Base-by-base conservation (phyloP, 306 rosid genomes). In the Cucumis cinereus region DNA sequence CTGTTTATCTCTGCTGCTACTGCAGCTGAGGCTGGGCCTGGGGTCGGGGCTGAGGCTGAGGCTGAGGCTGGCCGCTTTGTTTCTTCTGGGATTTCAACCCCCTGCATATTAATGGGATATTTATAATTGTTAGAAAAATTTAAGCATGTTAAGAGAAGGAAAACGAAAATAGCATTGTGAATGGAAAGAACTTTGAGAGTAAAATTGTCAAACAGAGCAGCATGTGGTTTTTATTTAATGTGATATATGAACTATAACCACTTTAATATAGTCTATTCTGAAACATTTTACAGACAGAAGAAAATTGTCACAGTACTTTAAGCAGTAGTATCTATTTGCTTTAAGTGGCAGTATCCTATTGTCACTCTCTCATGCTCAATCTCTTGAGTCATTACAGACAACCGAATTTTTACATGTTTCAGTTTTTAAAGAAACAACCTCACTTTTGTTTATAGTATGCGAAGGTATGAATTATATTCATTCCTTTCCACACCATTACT, bases 51-150 rank as follows among this genome's bases (percentile, higher is more conserved):
- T 13, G 81, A 33, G 22, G 10, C 73, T 13, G 81, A 33, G 22
- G 10, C 57, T 52, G 22, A 7, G 20, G 83, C 70, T 13, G 81
- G 35, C 75, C 43, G 68, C 64, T 69, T 77, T 19, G 84, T n/a
- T 73, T 90, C 97, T 76, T 88, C 95, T 17, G 64, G 82, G 58
- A 80, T 83, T 43, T 77, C 83, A 57, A 81, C 83, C 74, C 82
- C 95, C 96, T 92, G 85, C 92, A 82, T 62, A 20, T 16, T 43
- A 66, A 64, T n/a, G 17, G 49, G 24, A 64, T 16, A 36, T n/a
- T 38, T 10, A 40, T 20, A 22, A 36, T 35, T 17, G 43, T 8
- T 0, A 62, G 24, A 3, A 17, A 16, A 62, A 60, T 12, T 62
- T 62, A 62, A 33, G 70, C 70, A 33, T n/a, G 13, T 16, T 60